A percentile compares a stretch with the other conserved stretches of the same genome.
Conservation (phyloP, 163 green algal species). For the Scenedesmus sp. region DNA sequence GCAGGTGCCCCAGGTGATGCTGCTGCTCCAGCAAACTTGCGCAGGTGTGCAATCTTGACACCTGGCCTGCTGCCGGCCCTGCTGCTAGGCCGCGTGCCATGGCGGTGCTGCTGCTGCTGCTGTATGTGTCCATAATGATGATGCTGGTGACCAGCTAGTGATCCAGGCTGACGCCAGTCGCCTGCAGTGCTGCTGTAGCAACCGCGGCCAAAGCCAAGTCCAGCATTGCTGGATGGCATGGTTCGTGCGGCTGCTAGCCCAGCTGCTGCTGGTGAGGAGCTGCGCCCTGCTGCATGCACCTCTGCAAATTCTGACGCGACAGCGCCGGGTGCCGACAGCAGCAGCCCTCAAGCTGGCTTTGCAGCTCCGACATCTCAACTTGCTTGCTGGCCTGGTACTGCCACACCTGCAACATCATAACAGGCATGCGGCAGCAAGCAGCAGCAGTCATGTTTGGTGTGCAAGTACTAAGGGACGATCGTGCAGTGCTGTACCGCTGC, state of each 20-base stretch:
- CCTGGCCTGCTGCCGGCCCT: not conserved
- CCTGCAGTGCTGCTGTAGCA: not conserved
- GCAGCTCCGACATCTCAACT: slow-evolving; percentile 36
- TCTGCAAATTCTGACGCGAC: slow-evolving; percentile 21
- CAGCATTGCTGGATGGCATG: not conserved
- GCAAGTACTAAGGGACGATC: too few species aligned
- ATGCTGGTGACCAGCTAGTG: not conserved
- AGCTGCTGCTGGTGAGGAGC: not conserved
- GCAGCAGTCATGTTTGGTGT: too few species aligned
- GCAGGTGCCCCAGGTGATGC: slow-evolving; percentile 12
- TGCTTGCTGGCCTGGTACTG: slow-evolving; percentile 1
- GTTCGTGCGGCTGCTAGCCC: not conserved
- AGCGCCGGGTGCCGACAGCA: slow-evolving; percentile 9
- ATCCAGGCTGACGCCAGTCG: not conserved
- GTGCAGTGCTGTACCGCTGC: too few species aligned
- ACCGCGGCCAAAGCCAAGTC: not conserved
- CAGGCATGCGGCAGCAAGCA: not conserved
- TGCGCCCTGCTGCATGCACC: not conserved
- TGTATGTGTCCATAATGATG: not conserved
- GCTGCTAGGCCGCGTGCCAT: not conserved
- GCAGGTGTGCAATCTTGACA: not conserved
- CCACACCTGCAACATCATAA: not conserved
- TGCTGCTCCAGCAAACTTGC: not conserved
- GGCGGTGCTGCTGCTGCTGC: not conserved
- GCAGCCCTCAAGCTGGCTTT: slow-evolving; percentile 32